Evolutionary conservation across 805 yeast genomes (phyloP).

Genomic region (Pichia californica): DNA sequence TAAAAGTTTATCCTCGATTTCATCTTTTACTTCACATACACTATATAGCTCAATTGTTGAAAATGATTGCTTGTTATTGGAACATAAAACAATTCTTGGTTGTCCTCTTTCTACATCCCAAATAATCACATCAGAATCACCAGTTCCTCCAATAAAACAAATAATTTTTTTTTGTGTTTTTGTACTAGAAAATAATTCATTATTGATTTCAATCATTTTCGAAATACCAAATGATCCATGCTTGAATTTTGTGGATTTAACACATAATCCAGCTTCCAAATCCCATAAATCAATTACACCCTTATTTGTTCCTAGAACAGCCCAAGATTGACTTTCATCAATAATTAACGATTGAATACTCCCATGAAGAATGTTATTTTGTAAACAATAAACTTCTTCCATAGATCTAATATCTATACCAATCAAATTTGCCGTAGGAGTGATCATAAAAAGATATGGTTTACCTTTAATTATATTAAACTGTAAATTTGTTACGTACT

Average conservation of each 20-base stretch:
- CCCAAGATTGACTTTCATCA: slow-evolving; percentile 51
- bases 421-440: slow-evolving; percentile 46
- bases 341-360: slow-evolving; percentile 52
- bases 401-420: slow-evolving; percentile 55
- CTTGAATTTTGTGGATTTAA: slow-evolving; percentile 58
- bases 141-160: slow-evolving; percentile 63
- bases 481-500: slow-evolving; percentile 38
- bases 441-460: slow-evolving; percentile 42
- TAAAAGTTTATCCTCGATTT: slow-evolving; percentile 20
- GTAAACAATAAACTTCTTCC: slow-evolving; percentile 36
- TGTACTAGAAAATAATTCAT: slow-evolving; percentile 26
- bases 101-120: slow-evolving; percentile 69
- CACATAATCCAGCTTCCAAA: slow-evolving; percentile 52
- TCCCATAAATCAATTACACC: slow-evolving; percentile 84
- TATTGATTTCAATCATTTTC: slow-evolving; percentile 39
- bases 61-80: slow-evolving; percentile 17
- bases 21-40: slow-evolving; percentile 20
- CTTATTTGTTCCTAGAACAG: slow-evolving; percentile 64
- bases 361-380: slow-evolving; percentile 62
- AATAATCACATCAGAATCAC: slow-evolving; percentile 51
- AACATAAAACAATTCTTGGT: slow-evolving; percentile 34
- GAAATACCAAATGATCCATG: slow-evolving; percentile 38
- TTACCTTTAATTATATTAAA: slow-evolving; percentile 35
- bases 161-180: slow-evolving; percentile 37
- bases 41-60: slow-evolving; percentile 23